These are phyloP conservation scores for Trematosphaeria pertusa DNA, from an alignment of 2,329 filamentous ascomycete species.

Conservation along the genomic window DNA sequence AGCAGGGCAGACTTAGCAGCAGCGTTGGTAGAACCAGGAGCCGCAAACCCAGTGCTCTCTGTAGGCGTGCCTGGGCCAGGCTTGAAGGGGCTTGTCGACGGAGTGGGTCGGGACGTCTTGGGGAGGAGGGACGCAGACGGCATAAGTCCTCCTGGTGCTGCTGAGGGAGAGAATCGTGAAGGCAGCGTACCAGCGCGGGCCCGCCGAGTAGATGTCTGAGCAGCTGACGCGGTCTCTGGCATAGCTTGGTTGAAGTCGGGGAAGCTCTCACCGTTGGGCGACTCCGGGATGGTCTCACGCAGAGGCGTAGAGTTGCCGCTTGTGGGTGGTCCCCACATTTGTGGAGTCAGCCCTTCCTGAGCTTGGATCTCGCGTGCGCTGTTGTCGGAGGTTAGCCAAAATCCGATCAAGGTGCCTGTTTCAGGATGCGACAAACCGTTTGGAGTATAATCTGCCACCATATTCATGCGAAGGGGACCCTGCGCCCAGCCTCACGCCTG, in stretches of 20 bases:
- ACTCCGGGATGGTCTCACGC: slow-evolving; percentile 96
- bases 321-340: slow-evolving; percentile 90
- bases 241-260: slow-evolving; percentile 83
- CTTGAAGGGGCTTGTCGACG: slow-evolving; percentile 87
- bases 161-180: slow-evolving; percentile 85
- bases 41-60: slow-evolving; percentile 46
- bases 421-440: slow-evolving; percentile 71
- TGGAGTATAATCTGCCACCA: slow-evolving; percentile 80
- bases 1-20: slow-evolving; percentile 74
- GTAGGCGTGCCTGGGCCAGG: slow-evolving; percentile 58
- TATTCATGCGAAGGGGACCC: slow-evolving; percentile 97
- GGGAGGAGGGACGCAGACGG: slow-evolving; percentile 62
- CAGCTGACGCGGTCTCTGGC: slow-evolving; percentile 62
- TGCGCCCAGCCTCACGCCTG: slow-evolving; percentile 76
- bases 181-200: slow-evolving; percentile 95
- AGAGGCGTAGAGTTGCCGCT: slow-evolving; percentile 96
- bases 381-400: slow-evolving; percentile 39
- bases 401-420: slow-evolving; percentile 31
- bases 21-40: slow-evolving; percentile 55
- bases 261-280: slow-evolving; percentile 89
- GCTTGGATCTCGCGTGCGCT: slow-evolving; percentile 97
- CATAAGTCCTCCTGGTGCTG: slow-evolving; percentile 66
- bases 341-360: slow-evolving; percentile 82
- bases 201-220: slow-evolving; percentile 73
- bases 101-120: slow-evolving; percentile 84